These are phyloP conservation scores for Penicillium sp. DNA, from an alignment of 2,329 filamentous ascomycete species.

Conservation along the genomic window DNA sequence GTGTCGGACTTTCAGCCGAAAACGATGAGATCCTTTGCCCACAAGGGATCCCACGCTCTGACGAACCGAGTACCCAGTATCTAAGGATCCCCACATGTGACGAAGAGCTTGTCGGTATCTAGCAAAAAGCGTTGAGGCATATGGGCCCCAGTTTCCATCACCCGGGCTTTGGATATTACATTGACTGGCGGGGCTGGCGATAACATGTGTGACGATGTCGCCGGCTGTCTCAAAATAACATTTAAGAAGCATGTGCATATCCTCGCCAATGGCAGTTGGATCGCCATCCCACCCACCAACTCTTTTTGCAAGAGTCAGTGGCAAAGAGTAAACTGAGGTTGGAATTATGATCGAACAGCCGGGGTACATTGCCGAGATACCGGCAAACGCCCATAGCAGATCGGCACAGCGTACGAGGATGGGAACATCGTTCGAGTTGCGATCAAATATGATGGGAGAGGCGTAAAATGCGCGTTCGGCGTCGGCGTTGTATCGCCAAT, in stretches of 20 bases:
- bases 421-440: conserved; percentile 66
- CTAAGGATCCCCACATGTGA: conserved; percentile 69
- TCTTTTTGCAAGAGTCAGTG: conserved; percentile 62
- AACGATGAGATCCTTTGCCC: conserved; percentile 1
- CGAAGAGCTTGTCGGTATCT: conserved; percentile 69
- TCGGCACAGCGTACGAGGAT: conserved; percentile 68
- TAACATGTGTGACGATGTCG: conserved; percentile 60
- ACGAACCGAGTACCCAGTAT: conserved; percentile 61
- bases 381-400: conserved; percentile 67
- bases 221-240: conserved; percentile 72
- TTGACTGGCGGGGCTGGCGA: conserved; percentile 67
- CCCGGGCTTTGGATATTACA: conserved; percentile 64
- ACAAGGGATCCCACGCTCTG: conserved; percentile 19
- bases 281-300: conserved; percentile 71
- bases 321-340: conserved; percentile 69
- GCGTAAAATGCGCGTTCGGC: conserved; percentile 59
- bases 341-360: conserved; percentile 64
- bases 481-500: conserved; percentile 45
- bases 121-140: conserved; percentile 55
- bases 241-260: conserved; percentile 74
- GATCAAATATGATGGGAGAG: conserved; percentile 69
- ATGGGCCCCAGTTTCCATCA: conserved; percentile 44
- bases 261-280: conserved; percentile 69
- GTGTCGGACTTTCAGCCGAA: conserved; percentile 39
- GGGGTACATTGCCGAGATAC: conserved; percentile 64